Evolutionary conservation across 1,139 yeast species (phyloP), one percentile per base, ranked within the genome.

Genomic region (Zygoascus meyerae): DNA sequence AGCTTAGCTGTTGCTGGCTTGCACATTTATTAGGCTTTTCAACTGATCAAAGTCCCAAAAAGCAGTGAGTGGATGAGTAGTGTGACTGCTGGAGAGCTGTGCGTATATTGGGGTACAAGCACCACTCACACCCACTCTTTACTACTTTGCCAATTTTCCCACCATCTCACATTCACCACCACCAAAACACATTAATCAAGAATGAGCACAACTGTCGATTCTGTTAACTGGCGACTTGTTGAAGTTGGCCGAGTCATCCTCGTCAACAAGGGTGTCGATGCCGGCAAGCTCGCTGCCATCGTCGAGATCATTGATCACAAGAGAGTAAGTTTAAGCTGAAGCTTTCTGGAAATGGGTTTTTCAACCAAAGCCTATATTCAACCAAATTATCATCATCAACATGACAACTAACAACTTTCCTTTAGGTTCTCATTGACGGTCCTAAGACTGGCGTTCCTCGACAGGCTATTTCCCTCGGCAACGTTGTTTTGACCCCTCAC

Each of bases 221-320:
- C 95, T 74, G 80, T 95, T 75, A 86, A 86, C 90, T 90, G 97
- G 97, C 87, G 97, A 85, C 83, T 80, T 73, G 98, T 94, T 73
- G 96, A 92, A 81, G 86, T 90, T 71, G 99, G 99, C 74, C 96
- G 98, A 80, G 87, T 94, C 72, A 96, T 90, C 75, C 84, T 90
- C 71, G 72, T 92, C 73, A 75, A 81, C 81, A 78, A 81, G 77
- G 83, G 84, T 58, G 69, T 71, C 58, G 68, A 66, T 64, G 71
- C 78, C 57, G 86, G 86, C 68, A 84, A 86, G 77, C 79, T 90
- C 71, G 97, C 97, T 68, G 78, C 95, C 71, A 81, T 90, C 69
- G 96, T 89, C 69, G 98, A 94, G 81, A 87, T 94, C 78, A 86
- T 94, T 71, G 97, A 94, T 81, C 96, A 90, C 82, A 89, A 86